Percentiles rank a stretch among this genome's conserved stretches.
Conservation (phyloP, 305 asterid species). For the Solanum hybrid region DNA sequence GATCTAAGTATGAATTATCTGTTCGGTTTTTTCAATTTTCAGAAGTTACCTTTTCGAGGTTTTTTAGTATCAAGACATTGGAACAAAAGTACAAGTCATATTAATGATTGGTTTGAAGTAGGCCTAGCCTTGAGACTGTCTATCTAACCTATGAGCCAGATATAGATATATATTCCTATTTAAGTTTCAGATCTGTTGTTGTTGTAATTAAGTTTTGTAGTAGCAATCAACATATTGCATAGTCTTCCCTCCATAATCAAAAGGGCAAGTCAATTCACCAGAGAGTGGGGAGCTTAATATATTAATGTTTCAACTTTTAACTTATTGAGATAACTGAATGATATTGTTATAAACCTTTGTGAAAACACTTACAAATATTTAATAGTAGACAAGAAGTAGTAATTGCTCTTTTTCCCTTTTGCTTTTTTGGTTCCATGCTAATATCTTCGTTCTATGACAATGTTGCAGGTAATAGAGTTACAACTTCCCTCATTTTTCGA, state of each 20-base stretch:
- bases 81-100: background rate
- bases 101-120: background rate
- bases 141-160: background rate
- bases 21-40: background rate
- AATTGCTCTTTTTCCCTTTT: background rate
- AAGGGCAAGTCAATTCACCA: background rate
- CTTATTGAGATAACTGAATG: background rate
- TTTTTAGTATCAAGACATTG: background rate
- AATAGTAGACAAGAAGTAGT: background rate
- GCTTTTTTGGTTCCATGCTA: background rate
- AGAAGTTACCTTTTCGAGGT: background rate
- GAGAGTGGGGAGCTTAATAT: background rate
- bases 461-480: slow-evolving; percentile 65
- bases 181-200: background rate
- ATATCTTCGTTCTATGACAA: background rate
- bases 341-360: background rate
- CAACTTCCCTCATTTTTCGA: slow-evolving; percentile 88
- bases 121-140: background rate
- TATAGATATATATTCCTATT: background rate
- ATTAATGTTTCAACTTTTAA: background rate
- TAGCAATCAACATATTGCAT: background rate
- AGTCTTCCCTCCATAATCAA: background rate
- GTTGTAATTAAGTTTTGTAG: background rate
- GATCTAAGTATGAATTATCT: background rate
- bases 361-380: background rate